Conservation (phyloP, 2,329 filamentous ascomycete species). For the Colletotrichum sp. region DNA sequence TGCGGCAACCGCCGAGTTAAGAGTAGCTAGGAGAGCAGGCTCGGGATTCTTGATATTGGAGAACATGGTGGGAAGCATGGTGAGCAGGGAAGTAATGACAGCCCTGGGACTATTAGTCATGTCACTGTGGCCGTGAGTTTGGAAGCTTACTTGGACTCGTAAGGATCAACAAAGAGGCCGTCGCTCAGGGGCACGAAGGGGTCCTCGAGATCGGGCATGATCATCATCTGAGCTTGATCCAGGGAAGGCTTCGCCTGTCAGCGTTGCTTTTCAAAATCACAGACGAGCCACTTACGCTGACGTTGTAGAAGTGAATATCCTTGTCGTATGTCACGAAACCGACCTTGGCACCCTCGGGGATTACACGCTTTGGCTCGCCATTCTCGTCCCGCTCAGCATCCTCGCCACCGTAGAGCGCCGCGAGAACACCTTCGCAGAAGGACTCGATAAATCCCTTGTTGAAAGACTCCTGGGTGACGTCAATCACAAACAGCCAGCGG, state of each 20-base stretch:
- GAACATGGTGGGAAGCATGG: slow-evolving; percentile 84
- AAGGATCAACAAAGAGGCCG: slow-evolving; percentile 92
- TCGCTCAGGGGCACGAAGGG: slow-evolving; percentile 93
- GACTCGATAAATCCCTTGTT: slow-evolving; percentile 91
- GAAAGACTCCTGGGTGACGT: slow-evolving; percentile 89
- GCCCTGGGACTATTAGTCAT: slow-evolving; percentile 47
- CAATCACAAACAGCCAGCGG: slow-evolving; percentile 88
- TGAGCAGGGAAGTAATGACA: slow-evolving; percentile 87
- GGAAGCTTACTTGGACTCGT: slow-evolving; percentile 75
- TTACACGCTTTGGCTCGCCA: slow-evolving; percentile 56
- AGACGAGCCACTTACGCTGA: slow-evolving; percentile 67
- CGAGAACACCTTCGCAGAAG: slow-evolving; percentile 87
- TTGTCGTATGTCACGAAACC: slow-evolving; percentile 97
- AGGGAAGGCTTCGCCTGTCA: slow-evolving; percentile 62
- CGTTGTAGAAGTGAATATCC: slow-evolving; percentile 97
- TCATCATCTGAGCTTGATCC: slow-evolving; percentile 94
- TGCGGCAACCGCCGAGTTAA: slow-evolving; percentile 85
- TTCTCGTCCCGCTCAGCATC: slow-evolving; percentile 58
- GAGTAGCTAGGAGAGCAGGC: slow-evolving; percentile 81
- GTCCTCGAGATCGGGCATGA: slow-evolving; percentile 97
- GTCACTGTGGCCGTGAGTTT: not conserved
- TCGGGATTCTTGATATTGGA: slow-evolving; percentile 88
- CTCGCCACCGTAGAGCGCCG: slow-evolving; percentile 79
- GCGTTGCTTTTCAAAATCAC: not conserved
- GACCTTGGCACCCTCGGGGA: slow-evolving; percentile 84